Evolutionary conservation across 73 alveolate species (phyloP).

Genomic region (Blepharisma japonicum): DNA sequence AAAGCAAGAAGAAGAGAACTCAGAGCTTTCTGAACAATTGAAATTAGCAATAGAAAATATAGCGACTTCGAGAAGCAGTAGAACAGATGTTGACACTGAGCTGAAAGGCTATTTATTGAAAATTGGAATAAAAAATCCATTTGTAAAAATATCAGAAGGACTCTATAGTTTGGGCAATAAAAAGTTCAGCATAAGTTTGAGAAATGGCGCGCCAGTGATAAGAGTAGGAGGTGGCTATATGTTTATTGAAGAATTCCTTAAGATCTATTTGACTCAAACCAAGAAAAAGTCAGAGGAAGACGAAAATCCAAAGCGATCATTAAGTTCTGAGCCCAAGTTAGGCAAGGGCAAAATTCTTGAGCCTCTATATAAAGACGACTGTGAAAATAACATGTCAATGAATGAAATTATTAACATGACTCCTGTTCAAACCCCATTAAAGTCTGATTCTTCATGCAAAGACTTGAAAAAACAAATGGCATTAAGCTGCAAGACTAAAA

Average conservation of each 20-base stretch:
- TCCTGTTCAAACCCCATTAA: no score
- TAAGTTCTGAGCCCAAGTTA: neutral
- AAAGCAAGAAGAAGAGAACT: conserved; percentile 11
- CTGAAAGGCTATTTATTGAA: neutral
- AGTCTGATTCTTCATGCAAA: no score
- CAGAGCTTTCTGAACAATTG: conserved; percentile 23
- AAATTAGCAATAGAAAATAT: neutral
- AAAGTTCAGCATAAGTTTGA: conserved; percentile 1
- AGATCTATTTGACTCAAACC: conserved; percentile 35
- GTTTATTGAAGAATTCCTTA: conserved; percentile 64
- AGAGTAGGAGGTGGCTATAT: conserved; percentile 76
- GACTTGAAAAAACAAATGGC: no score
- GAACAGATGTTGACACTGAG: neutral
- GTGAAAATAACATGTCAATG: no score
- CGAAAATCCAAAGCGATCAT: neutral
- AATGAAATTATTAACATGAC: no score
- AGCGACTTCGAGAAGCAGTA: neutral
- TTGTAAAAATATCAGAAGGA: conserved; percentile 27
- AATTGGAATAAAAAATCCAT: neutral
- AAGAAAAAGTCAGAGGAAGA: conserved; percentile 32
- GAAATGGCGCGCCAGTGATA: conserved; percentile 60
- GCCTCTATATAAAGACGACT: neutral
- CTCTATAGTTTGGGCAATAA: conserved; percentile 13
- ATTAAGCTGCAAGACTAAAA: no score
- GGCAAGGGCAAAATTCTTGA: neutral